Evolutionary conservation across 2,329 filamentous ascomycete genomes (phyloP), one percentile per base, ranked within the genome.

Genomic region (Lojkania enalia): DNA sequence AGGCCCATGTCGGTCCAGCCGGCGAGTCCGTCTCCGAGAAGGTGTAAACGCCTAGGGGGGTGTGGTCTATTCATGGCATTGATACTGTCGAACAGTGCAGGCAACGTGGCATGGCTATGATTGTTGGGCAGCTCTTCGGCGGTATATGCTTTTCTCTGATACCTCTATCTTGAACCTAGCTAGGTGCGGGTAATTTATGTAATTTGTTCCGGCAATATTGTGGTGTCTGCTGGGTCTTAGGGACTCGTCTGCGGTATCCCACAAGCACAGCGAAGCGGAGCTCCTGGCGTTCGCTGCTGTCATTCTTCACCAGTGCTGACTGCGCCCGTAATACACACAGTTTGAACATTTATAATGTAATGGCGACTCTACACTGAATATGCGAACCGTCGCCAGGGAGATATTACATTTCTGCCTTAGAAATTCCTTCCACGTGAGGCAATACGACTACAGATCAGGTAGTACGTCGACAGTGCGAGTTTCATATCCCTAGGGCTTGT

Each of bases 21-120:
- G 46, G 48, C 15, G 52, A 53, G 15, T 52, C 54, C 29, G 19
- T 47, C 13, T 48, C 52, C 9, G 60, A 63, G 44, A 70, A 67
- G 54, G 64, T 61, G 16, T 68, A 50, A 49, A 40, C 6, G 20
- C 5, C 18, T 46, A 35, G 20, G 43, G 38, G 38, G 49, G 23
- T 40, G 46, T 35, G 31, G 16, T 37, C 43, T 55, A 27, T 37
- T 31, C 27, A 45, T 48, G 9, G 15, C 43, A 14, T 23, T 25
- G 12, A 21, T 35, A n/a, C n/a, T n/a, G n/a, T n/a, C n/a, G 36
- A 15, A 16, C 9, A 27, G 25, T n/a, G n/a, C n/a, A n/a, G 25
- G 25, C 25, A n/a, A 27, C 25, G 25, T 7, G 25, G 7, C n/a
- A 4, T 39, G 36, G 35, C 11, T 18, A 25, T 31, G 40, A 33